These are phyloP conservation scores for Podospora australis DNA, from an alignment of 495 filamentous ascomycete species.

Conservation along the genomic window DNA sequence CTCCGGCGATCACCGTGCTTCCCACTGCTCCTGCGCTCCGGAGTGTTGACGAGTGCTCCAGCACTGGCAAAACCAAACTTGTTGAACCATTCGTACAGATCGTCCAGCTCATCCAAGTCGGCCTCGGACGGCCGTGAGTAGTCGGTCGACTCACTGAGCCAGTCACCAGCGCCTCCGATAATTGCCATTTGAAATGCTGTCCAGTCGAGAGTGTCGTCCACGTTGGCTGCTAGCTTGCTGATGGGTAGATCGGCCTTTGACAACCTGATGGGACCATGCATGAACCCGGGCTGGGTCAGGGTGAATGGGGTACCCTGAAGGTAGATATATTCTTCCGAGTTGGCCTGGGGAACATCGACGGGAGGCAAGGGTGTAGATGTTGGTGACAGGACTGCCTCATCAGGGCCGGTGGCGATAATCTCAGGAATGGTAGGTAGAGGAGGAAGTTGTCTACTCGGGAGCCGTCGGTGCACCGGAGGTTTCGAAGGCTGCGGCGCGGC, in stretches of 20 bases:
- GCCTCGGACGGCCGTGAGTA: slow-evolving; percentile 27
- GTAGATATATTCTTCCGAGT: slow-evolving; percentile 31
- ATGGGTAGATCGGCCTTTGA: slow-evolving; percentile 31
- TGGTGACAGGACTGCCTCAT: slow-evolving; percentile 10
- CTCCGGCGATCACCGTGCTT: not conserved
- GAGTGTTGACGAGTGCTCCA: slow-evolving; percentile 28
- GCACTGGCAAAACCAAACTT: slow-evolving; percentile 32
- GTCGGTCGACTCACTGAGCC: slow-evolving; percentile 38
- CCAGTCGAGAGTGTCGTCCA: slow-evolving; percentile 47
- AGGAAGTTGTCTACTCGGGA: slow-evolving; percentile 19
- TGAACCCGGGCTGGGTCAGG: slow-evolving; percentile 34
- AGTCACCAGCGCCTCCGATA: slow-evolving; percentile 40
- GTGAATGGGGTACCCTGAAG: slow-evolving; percentile 39
- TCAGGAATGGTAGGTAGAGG: slow-evolving; percentile 43
- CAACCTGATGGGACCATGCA: slow-evolving; percentile 44
- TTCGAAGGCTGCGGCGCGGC: slow-evolving; percentile 16
- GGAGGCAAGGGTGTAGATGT: slow-evolving; percentile 13
- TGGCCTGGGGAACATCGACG: slow-evolving; percentile 11
- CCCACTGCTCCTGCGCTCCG: slow-evolving; percentile 13
- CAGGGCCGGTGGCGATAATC: slow-evolving; percentile 18
- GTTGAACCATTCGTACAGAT: slow-evolving; percentile 38
- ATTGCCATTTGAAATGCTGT: slow-evolving; percentile 54
- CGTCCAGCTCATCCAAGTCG: slow-evolving; percentile 35
- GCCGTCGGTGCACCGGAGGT: slow-evolving; percentile 10
- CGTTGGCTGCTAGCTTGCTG: slow-evolving; percentile 29